Evolutionary conservation across 2,329 filamentous ascomycete species (phyloP).

Genomic region (Penicillium sp.): DNA sequence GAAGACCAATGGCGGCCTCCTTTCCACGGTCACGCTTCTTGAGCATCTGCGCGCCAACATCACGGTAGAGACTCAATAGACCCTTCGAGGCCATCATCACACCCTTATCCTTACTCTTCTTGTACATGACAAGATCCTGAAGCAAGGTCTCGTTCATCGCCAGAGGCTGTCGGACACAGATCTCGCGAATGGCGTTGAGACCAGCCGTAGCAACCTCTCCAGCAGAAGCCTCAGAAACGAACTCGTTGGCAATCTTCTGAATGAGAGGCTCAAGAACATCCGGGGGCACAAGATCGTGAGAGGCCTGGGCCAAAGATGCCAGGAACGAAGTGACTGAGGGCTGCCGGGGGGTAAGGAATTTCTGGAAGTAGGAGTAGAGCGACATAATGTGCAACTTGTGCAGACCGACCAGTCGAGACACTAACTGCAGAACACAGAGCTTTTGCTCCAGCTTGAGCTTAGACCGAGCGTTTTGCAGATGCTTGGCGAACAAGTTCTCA

Average conservation of each 20-base stretch:
- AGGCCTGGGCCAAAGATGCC: slow-evolving; percentile 86
- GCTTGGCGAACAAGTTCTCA: slow-evolving; percentile 84
- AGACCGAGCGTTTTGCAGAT: slow-evolving; percentile 81
- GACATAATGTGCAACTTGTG: slow-evolving; percentile 88
- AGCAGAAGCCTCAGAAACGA: slow-evolving; percentile 91
- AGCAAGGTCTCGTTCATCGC: slow-evolving; percentile 95
- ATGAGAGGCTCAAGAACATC: slow-evolving; percentile 88
- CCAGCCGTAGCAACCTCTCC: slow-evolving; percentile 89
- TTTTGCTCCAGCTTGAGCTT: slow-evolving; percentile 87
- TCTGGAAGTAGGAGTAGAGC: slow-evolving; percentile 95
- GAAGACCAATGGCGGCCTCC: slow-evolving; percentile 80
- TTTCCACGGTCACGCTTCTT: slow-evolving; percentile 90
- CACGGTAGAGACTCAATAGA: slow-evolving; percentile 83
- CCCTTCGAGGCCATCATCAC: slow-evolving; percentile 99
- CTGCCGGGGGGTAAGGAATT: slow-evolving; percentile 84
- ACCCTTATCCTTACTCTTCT: slow-evolving; percentile 97
- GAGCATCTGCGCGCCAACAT: slow-evolving; percentile 85
- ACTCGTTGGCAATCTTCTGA: slow-evolving; percentile 96
- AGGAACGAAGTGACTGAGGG: slow-evolving; percentile 90
- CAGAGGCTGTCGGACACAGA: slow-evolving; percentile 89
- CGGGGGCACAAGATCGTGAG: slow-evolving; percentile 86
- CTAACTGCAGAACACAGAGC: slow-evolving; percentile 83
- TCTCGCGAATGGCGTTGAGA: slow-evolving; percentile 90
- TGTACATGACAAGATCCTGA: slow-evolving; percentile 92
- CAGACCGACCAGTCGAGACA: slow-evolving; percentile 85